Base-by-base conservation (phyloP, 768 basidiomycete genomes). In the Asterophora parasitica region DNA sequence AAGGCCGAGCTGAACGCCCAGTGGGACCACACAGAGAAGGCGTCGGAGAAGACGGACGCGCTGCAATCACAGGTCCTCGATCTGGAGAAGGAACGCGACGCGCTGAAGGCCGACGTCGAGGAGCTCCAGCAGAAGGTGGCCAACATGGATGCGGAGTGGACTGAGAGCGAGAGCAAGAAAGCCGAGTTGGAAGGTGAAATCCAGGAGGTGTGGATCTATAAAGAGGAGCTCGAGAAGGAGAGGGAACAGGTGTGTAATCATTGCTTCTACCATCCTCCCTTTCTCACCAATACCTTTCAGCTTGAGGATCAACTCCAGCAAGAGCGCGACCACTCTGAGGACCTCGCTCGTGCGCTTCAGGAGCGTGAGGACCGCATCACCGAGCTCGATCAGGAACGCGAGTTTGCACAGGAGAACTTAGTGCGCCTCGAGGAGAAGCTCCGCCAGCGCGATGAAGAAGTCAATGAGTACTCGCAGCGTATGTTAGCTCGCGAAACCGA, bases 1-100 rank as follows among this genome's bases (percentile, higher is more conserved):
- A 82, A 82, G 60, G 59, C 62, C 0, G 85, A 90, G 63, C 61
- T 88, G 27, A 82, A 88, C 56, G 78, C 80, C 8, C 85, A 88
- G 63, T 88, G 85, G 85, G 67, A 71, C 28, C 69, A 79, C 48
- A 80, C 84, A 7, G 83, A 86, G 65, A 68, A 69, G 49, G 63
- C 69, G 11, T 65, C 68, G n/a, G 81, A 82, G 53, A 69, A 66
- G 55, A 66, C 77, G 7, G 59, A 69, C 28, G 61, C 60, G 26
- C 60, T 79, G 30, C 62, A 63, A 58, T 66, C 60, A 45, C 69
- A 70, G 47, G 65, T 64, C 51, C 51, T 56, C 6, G 63, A 59
- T 35, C 51, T 72, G 30, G 66, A 75, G 54, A 54, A 54, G 4
- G 76, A 78, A 51, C 64, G 70, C 20, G 72, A 73, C 32, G 60